phyloP scores from a whole-genome alignment of 306 rosid genomes.

The Aeschynomene evenia region DNA sequence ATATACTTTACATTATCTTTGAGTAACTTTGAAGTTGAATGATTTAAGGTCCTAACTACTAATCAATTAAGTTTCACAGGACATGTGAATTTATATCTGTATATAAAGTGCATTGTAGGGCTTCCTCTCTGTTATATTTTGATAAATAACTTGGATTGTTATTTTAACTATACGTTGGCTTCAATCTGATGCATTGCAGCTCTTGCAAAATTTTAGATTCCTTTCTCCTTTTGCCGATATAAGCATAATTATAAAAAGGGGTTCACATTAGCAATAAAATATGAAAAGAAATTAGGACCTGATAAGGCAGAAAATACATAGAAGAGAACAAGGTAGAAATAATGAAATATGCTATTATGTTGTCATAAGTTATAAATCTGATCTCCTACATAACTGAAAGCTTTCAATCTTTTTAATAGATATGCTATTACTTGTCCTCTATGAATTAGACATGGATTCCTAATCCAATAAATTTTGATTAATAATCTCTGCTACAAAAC shows the following conservation, averaged over 20 bases:
- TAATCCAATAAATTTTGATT: not conserved
- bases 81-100: not conserved
- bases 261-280: not conserved
- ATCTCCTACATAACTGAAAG: not conserved
- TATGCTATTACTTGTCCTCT: not conserved
- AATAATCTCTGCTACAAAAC: not conserved
- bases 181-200: slow-evolving; percentile 8
- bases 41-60: not conserved
- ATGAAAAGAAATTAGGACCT: not conserved
- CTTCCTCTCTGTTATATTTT: not conserved
- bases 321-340: not conserved
- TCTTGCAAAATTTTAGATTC: not conserved
- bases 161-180: not conserved
- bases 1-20: not conserved
- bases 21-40: not conserved
- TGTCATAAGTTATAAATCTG: not conserved
- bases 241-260: not conserved
- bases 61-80: not conserved
- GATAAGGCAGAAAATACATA: not conserved
- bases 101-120: not conserved
- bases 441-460: slow-evolving; percentile 4
- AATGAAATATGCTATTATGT: too few species aligned
- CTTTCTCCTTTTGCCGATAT: not conserved
- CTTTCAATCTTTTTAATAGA: not conserved
- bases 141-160: not conserved